A percentile compares a stretch with the other conserved stretches of the same genome.
These are phyloP conservation scores for Mycena maculata DNA, from an alignment of 768 basidiomycete species.

Conservation along the genomic window DNA sequence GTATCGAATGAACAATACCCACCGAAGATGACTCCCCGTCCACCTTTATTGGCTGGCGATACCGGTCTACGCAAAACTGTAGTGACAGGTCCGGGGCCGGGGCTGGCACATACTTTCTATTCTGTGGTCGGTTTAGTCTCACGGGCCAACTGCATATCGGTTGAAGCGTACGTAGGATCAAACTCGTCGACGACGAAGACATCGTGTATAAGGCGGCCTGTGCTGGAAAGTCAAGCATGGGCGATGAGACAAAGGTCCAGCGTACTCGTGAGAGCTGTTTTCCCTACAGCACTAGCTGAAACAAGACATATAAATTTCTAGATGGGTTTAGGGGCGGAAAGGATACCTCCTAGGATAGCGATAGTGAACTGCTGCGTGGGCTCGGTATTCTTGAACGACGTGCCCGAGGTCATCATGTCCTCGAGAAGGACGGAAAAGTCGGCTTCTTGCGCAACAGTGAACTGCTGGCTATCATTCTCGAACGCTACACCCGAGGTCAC, in stretches of 20 bases:
- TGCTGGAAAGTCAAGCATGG: not conserved
- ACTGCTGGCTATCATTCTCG: not conserved
- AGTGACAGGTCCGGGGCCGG: not conserved
- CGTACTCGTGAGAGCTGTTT: constrained; percentile 4
- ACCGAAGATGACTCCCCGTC: not conserved
- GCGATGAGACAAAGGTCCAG: not conserved
- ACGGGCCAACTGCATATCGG: not conserved
- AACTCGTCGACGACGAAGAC: not conserved
- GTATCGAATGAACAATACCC: not conserved
- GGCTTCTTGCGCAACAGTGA: not conserved
- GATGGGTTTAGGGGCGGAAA: too few species aligned
- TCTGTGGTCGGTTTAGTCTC: constrained; percentile 6
- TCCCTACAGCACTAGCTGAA: not conserved
- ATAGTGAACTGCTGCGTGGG: not conserved
- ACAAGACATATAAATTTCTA: not conserved
- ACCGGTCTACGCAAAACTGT: not conserved
- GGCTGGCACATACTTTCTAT: not conserved
- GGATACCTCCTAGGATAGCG: not conserved
- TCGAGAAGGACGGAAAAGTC: not conserved
- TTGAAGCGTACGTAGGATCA: not conserved
- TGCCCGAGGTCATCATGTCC: constrained; percentile 1
- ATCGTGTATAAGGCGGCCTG: constrained; percentile 1
- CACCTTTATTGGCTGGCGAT: not conserved
- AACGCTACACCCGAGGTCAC: not conserved
- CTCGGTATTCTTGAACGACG: not conserved